Evolutionary conservation across 257 asterid genomes (phyloP), one percentile per base, ranked within the genome.

Genomic region (Plantago elongata): DNA sequence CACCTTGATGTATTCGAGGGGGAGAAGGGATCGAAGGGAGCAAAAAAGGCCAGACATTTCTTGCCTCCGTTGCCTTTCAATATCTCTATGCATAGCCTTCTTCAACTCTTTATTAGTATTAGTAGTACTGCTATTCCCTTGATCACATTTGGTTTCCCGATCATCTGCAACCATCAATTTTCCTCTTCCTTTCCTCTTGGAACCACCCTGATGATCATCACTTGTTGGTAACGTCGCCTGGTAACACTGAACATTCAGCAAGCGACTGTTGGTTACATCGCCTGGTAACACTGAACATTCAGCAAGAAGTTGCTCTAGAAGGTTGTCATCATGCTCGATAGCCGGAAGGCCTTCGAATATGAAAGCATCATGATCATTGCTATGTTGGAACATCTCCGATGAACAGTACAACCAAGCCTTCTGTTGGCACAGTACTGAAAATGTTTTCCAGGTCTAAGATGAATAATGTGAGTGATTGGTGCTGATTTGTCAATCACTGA

Each of bases 61-160:
- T 77, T 74, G 75, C 72, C 88, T 75, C 54, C 90, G 80, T 54
- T 82, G 81, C 65, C 82, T 72, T 60, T 87, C 95, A 9, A 68
- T 49, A 7, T 77, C 75, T 49, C 82, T 69, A 49, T 85, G 90
- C 29, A 67, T 54, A 10, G 43, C 52, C 65, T 69, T 84, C 79
- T 72, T 67, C 9, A 46, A 45, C 2, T 65, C 72, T 2, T 50
- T 58, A 44, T 1, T 11, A 45, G 16, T n/a, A 12, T 3, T 48
- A 10, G 7, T 60, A 43, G 11, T 60, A 14, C n/a, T n/a, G n/a
- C n/a, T n/a, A n/a, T n/a, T n/a, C n/a, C n/a, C n/a, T n/a, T 43
- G 38, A 34, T 3, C 64, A 4, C 42, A 17, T 18, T 17, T 43
- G 5, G 34, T 17, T 42, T 42, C 51, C 42, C 16, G 9, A 2